Base-by-base conservation (phyloP, 345 rosid species). In the Carallia brachiata region DNA sequence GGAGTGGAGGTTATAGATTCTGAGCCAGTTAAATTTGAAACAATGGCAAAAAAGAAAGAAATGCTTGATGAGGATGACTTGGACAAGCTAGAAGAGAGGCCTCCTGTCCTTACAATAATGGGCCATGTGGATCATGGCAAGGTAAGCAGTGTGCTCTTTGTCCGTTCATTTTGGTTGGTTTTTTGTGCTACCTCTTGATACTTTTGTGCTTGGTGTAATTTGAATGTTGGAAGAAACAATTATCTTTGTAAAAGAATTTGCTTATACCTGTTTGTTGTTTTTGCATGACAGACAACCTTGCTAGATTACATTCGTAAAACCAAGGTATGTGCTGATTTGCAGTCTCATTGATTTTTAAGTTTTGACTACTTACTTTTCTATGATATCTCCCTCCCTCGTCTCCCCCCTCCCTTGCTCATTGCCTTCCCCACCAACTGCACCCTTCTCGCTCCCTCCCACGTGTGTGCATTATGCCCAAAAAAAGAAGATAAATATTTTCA, bases 61-160 rank as follows among this genome's bases (percentile, higher is more conserved):
- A 85, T 82, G 63, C 52, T 95, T 62, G 97, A 95, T 84, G 92
- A 87, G 70, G 96, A 87, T 52, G 97, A 95, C 81, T 76, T 87
- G 81, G 99, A 84, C 85, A 91, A 92, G 73, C 86, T 95, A 44
- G 88, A 82, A 81, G 89, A 86, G 61, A 90, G 99, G 67, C 97
- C 99, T 79, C 99, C 99, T 74, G 97, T 95, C 65, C 89, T 95
- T 72, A 95, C 99, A n/a, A 95, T 95, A 72, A 95, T 95, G 99
- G 99, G 99, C 75, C 99, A 95, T 75, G 99, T 95, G 27, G 99
- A 95, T 79, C 99, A 95, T 63, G 99, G 99, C 79, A 95, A 95
- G 91, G 99, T 88, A 79, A 70, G 78, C 59, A 36, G 34, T 69
- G 9, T 13, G 5, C 32, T 39, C 52, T 36, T 54, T 39, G 15